These are phyloP conservation scores for Neurospora sp. DNA, from an alignment of 495 filamentous ascomycete species.

Conservation along the genomic window DNA sequence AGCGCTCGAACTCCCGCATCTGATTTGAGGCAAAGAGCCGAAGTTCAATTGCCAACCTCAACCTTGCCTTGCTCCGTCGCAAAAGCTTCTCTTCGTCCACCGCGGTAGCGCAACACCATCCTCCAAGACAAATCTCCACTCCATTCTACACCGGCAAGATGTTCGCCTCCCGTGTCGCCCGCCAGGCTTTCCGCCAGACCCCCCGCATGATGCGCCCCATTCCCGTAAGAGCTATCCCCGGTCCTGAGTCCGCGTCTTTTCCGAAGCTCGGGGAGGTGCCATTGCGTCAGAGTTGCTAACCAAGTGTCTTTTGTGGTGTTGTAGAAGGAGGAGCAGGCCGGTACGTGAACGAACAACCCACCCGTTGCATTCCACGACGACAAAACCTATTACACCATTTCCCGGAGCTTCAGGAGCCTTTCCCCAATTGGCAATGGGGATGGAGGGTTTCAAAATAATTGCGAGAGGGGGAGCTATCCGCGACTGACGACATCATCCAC, in stretches of 20 bases:
- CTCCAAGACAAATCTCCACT: constrained; percentile 22
- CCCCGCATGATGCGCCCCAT: constrained; percentile 61
- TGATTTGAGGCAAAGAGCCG: not conserved
- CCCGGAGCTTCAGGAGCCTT: not conserved
- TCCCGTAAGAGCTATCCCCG: constrained; percentile 54
- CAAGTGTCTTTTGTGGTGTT: constrained; percentile 20
- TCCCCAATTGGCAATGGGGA: not conserved
- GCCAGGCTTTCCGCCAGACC: constrained; percentile 47
- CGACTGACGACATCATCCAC: constrained; percentile 14
- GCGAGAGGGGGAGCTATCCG: not conserved
- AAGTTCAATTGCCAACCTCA: not conserved
- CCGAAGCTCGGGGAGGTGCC: not conserved
- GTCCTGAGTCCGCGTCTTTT: not conserved
- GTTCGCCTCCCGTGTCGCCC: constrained; percentile 50
- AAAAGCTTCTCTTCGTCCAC: not conserved
- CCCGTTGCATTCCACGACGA: not conserved
- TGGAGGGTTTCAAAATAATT: not conserved
- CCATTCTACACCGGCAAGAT: constrained; percentile 36
- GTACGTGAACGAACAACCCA: constrained; percentile 46
- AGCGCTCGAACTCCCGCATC: constrained; percentile 4
- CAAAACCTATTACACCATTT: constrained; percentile 6
- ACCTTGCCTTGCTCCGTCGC: not conserved
- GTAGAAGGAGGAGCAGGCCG: constrained; percentile 75
- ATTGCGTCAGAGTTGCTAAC: constrained; percentile 22
- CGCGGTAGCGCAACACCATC: constrained; percentile 1